phyloP scores from a whole-genome alignment of 345 rosid genomes.

The Mercurialis annua region DNA sequence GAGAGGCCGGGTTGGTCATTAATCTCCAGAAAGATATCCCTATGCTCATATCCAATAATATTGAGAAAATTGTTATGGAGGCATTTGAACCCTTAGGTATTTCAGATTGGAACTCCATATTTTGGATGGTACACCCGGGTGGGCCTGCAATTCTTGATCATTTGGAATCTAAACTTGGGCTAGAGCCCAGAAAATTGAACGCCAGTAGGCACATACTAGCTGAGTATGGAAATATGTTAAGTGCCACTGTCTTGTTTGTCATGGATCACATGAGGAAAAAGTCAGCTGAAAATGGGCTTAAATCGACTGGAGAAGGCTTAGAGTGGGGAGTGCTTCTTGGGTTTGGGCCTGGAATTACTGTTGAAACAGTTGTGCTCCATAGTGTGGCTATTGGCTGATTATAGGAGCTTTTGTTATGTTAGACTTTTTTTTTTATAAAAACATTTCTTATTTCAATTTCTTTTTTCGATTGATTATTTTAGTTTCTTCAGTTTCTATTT shows the following conservation, averaged over 20 bases:
- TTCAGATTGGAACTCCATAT: conserved; percentile 72
- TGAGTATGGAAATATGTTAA: conserved; percentile 79
- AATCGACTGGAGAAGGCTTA: conserved; percentile 71
- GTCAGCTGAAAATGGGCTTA: conserved; percentile 45
- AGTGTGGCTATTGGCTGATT: conserved; percentile 23
- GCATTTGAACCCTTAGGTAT: conserved; percentile 71
- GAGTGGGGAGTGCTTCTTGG: conserved; percentile 88
- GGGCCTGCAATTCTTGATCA: conserved; percentile 67
- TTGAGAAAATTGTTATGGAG: conserved; percentile 58
- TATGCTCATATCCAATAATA: conserved; percentile 61
- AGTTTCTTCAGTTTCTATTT: no score
- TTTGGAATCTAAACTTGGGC: conserved; percentile 52
- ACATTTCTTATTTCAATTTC: no score
- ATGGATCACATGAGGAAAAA: conserved; percentile 77
- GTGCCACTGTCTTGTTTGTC: conserved; percentile 74
- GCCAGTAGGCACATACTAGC: conserved; percentile 60
- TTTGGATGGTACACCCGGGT: conserved; percentile 82
- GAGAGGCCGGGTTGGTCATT: conserved; percentile 70
- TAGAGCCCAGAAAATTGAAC: conserved; percentile 47
- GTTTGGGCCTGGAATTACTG: conserved; percentile 83
- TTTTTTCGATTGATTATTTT: no score
- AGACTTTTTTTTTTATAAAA: no score
- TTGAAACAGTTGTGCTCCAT: conserved; percentile 73
- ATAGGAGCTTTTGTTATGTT: not conserved
- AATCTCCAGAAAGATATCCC: conserved; percentile 66